Evolutionary conservation across 768 basidiomycete genomes (phyloP), one percentile per base, ranked within the genome.

Genomic region (Melanogaster broomeanus): DNA sequence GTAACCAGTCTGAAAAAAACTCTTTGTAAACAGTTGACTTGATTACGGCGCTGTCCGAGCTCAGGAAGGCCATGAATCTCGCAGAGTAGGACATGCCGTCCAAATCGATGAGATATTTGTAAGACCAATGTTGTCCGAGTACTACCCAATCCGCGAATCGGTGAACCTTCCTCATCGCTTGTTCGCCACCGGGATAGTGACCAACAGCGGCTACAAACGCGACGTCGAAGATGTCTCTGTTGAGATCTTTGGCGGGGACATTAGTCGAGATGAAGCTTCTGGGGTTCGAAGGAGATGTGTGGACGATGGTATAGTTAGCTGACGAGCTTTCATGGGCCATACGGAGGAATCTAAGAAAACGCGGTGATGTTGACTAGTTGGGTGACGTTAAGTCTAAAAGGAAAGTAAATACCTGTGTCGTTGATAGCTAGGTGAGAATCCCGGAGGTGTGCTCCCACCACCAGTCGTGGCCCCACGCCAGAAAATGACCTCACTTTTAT

Each of bases 391-490:
- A 8, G 40, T 58, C 60, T 6, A 21, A n/a, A 2, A 41, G 58
- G 48, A 25, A 43, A 38, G 51, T 10, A 62, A 64, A 35, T 56
- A 87, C 85, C 93, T 77, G 66, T 97, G 94, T 40, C 94, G 80
- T 53, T 98, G 94, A 59, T 94, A 97, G 56, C 84, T 80, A 2
- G 83, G 72, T 2, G 90, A 73, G 63, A 90, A 96, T 0, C 94
- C 93, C 0, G 84, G 82, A 1, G 94, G 94, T 34, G 86, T 86
- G 55, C 80, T 90, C 27, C 94, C 94, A 1, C 95, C 95, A 49
- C 97, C 97, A 0, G 96, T 98, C 0, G 93, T 96, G 2, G 94
- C 93, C 11, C 97, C 97, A 41, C 97, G 75, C 93, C 96, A 99
- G 68, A 95, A 95, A 37, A 98, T 81, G 63, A 81, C 82, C 65